Base-by-base conservation (phyloP, 306 rosid genomes). In the Vigna radiata region DNA sequence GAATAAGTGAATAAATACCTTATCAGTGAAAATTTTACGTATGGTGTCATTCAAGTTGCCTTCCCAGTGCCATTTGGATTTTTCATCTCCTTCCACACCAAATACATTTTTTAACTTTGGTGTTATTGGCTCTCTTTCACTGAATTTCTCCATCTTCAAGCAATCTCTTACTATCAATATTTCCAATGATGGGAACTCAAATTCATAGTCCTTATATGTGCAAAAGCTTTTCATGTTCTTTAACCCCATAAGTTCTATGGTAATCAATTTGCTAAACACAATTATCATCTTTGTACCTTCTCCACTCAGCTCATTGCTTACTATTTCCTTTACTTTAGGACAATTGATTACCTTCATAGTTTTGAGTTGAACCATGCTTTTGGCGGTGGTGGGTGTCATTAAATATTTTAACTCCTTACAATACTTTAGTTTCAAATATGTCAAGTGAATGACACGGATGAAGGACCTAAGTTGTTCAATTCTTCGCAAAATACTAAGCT, bases 1-100 rank as follows among this genome's bases (percentile, higher is more conserved):
- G 18, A 31, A 31, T 4, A 31, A 31, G 31, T 27, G 4, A 27
- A 2, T 12, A 52, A 10, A 12, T 54, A 79, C 83, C 83, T 52
- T 72, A 8, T 79, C 50, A 0, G 8, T 8, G 44, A 63, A 72
- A 41, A 17, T 11, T 18, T 79, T 43, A 18, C 18, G 13, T 55
- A 74, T 48, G n/a, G 84, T 74, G 11, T 25, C 58, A 66, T 77
- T 77, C 48, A 77, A 43, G 53, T 67, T 68, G 54, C 59, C 81
- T 39, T 25, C 23, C 81, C 74, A 77, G 3, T 10, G 15, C 68
- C 81, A 25, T 39, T 41, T 54, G 1, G 9, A 33, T 52, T 65
- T 68, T 31, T 29, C 74, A 14, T 50, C 46, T 43, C n/a, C 73
- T 16, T 14, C 63, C 1, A 13, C 47, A 6, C 29, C 15, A 52